Conservation (phyloP, 2,329 filamentous ascomycete species). For the Tolypocladium ophioglossoides region DNA sequence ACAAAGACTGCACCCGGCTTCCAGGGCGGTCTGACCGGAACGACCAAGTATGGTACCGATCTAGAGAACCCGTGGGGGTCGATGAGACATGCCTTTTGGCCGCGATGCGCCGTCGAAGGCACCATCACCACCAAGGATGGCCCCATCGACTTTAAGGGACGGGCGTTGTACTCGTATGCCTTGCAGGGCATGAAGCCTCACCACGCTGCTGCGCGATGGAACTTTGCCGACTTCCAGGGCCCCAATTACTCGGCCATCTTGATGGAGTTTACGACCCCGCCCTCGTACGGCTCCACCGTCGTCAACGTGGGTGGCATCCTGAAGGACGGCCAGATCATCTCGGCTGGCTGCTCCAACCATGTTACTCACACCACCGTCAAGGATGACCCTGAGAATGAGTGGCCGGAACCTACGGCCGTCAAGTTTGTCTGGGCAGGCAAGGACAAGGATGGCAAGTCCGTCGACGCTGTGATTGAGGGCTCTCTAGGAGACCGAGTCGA, state of each 20-base stretch:
- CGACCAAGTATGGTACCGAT: conserved; percentile 78
- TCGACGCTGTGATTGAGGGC: conserved; percentile 61
- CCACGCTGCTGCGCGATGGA: conserved; percentile 86
- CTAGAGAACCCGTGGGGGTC: conserved; percentile 77
- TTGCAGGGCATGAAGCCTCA: conserved; percentile 99
- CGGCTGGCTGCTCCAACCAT: conserved; percentile 54
- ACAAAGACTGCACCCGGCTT: conserved; percentile 70
- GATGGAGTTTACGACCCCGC: conserved; percentile 94
- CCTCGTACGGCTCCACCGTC: conserved; percentile 77
- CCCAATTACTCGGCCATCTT: conserved; percentile 77
- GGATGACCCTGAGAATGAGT: conserved; percentile 68
- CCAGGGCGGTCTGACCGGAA: conserved; percentile 74
- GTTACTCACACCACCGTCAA: conserved; percentile 60
- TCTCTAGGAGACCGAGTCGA: conserved; percentile 61
- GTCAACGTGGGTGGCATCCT: conserved; percentile 77
- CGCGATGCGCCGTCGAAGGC: conserved; percentile 71
- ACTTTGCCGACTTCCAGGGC: conserved; percentile 85
- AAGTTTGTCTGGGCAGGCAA: conserved; percentile 72
- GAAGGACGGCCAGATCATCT: conserved; percentile 71
- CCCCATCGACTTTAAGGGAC: conserved; percentile 71
- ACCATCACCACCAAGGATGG: conserved; percentile 75
- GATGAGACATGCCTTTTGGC: conserved; percentile 94
- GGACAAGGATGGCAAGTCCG: conserved; percentile 62
- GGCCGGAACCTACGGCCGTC: conserved; percentile 73
- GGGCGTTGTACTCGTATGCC: conserved; percentile 70